Percentiles rank a stretch among this genome's conserved stretches.
Conservation (phyloP, 1,284 basidiomycete genomes). For the Cutaneotrichosporon cutaneum region DNA sequence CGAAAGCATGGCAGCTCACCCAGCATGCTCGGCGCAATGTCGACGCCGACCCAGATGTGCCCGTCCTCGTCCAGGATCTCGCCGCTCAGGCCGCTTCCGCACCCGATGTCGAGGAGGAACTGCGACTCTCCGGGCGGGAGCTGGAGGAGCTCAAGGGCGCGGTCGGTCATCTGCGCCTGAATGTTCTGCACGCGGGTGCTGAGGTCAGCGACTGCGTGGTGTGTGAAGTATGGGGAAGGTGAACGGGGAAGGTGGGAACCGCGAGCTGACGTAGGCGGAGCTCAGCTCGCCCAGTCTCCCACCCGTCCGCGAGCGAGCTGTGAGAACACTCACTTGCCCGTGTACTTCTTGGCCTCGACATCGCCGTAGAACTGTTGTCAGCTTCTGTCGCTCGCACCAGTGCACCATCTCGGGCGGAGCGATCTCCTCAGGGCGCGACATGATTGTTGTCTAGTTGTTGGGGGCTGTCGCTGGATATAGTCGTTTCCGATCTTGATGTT, state of each 20-base stretch:
- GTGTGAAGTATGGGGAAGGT: neutral
- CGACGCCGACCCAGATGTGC: conserved; percentile 90
- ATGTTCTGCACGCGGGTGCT: conserved; percentile 87
- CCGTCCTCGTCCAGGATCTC: conserved; percentile 92
- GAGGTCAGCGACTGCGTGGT: conserved; percentile 11
- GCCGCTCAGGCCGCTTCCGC: conserved; percentile 95
- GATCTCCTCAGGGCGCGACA: conserved; percentile 93
- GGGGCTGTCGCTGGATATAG: too few relatives aligned
- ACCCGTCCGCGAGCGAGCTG: neutral
- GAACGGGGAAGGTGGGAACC: neutral
- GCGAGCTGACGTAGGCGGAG: neutral
- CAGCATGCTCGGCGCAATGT: conserved; percentile 95
- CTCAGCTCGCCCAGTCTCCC: neutral
- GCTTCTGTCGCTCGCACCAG: neutral
- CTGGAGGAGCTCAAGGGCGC: conserved; percentile 87
- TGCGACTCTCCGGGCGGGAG: conserved; percentile 71
- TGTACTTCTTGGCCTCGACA: conserved; percentile 92
- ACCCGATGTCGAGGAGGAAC: conserved; percentile 92
- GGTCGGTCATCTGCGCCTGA: conserved; percentile 96
- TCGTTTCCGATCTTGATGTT: neutral
- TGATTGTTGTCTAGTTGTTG: conserved; percentile 48
- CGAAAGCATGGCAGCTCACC: conserved; percentile 58
- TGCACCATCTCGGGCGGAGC: conserved; percentile 87
- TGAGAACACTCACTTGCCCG: conserved; percentile 69
- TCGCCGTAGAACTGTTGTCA: conserved; percentile 79